phyloP scores from a whole-genome alignment of 163 green algal species.

The Chlamydomonas reinhardtii region DNA sequence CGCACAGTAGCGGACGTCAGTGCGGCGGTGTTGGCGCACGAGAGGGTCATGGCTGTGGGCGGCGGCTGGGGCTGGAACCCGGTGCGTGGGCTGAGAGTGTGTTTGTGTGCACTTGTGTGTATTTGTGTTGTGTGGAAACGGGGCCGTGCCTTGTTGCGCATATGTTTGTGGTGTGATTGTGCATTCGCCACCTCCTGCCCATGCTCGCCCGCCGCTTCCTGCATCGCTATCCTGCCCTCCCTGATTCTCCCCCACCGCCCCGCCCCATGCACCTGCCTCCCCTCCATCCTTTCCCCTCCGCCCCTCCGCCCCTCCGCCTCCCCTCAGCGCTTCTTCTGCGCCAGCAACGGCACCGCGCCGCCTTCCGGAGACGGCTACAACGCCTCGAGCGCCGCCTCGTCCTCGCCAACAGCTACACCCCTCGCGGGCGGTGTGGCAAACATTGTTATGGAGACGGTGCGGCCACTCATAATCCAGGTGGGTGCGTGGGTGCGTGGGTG shows the following conservation, averaged over 20 bases:
- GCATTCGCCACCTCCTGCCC: no score
- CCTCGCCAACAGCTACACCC: not conserved
- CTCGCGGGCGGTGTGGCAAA: conserved; percentile 50
- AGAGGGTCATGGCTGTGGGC: conserved; percentile 47
- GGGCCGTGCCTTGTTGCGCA: no score
- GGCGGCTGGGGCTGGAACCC: conserved; percentile 67
- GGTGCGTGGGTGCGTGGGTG: no score
- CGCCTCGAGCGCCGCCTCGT: not conserved
- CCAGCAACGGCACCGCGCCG: conserved; percentile 6
- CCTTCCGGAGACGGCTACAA: conserved; percentile 12
- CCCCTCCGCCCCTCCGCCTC: no score
- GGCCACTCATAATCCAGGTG: conserved; percentile 62
- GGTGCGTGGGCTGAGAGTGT: conserved; percentile 9
- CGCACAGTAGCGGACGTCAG: conserved; percentile 55
- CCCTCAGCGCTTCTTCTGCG: conserved; percentile 66
- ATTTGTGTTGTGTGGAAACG: no score
- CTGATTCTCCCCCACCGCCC: no score
- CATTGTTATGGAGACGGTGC: conserved; percentile 68
- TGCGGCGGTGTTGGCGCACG: conserved; percentile 54
- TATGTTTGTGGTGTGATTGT: no score
- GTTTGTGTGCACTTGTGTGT: not conserved
- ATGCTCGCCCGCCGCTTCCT: no score
- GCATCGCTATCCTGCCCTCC: no score
- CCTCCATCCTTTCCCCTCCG: no score
- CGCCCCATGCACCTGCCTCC: no score